Base-by-base conservation (phyloP, 371 early-diverging fungal species). In the Rhizomucor miehei region DNA sequence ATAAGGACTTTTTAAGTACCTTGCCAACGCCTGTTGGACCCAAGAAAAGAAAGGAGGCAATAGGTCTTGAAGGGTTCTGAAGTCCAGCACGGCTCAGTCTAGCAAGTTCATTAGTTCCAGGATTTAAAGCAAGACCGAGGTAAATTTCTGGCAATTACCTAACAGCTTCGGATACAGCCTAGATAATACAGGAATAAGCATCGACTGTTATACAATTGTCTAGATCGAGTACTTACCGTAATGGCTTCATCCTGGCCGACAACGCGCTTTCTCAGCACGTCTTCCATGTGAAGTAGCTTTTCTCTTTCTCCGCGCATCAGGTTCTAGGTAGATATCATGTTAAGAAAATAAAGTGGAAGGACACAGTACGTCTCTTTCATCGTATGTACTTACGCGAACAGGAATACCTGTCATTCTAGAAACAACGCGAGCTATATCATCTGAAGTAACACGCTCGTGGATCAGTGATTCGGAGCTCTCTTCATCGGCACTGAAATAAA, bases 11-110 rank as follows among this genome's bases (percentile, higher is more conserved):
- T 12, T 4, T 12, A 19, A 3, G 11, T 62, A 66, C 67, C 63
- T 91, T 91, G 38, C 90, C 90, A 6, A 91, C 92, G 65, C 97
- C 97, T 1, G 93, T 95, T 24, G 93, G 93, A 11, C 97, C 97
- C 17, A 94, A 71, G 72, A 97, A 94, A 59, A 97, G 53, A 62
- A 97, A 97, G 3, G 90, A 87, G 0, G 91, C 97, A 65, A 92
- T 85, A 0, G 97, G 95, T 21, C 89, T 73, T 10, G 80, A 76
- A 40, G 82, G 75, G 40, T 80, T 77, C 53, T 79, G 77, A 40
- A 92, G 72, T 10, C 92, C 92, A 8, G 90, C 87, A 35, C 90
- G 80, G 40, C 83, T 84, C 24, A 87, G 69, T 19, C 65, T 54
- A 20, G 37, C 14, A 36, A 48, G 10, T 12, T 8, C 6, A 2